Evolutionary conservation across 768 basidiomycete species (phyloP), one percentile per base, ranked within the genome.

Genomic region (Suillus subluteus): DNA sequence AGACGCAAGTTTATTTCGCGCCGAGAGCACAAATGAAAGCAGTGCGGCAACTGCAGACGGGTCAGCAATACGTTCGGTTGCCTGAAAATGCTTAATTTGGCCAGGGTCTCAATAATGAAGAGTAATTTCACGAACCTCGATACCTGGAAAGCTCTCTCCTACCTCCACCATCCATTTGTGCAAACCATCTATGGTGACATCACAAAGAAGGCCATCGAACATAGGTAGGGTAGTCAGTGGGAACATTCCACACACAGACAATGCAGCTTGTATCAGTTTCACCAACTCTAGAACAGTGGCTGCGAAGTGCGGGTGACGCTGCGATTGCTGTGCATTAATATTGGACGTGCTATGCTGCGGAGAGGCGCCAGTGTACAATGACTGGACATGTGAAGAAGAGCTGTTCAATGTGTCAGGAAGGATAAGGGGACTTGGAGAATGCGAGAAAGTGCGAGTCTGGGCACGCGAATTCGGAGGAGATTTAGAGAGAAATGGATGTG

Each of bases 201-300:
- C 92, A 73, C 93, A 95, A 30, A 95, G 78, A 16, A 95, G 81
- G 1, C 93, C 93, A 75, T 95, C 88, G 52, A 84, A 72, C 26
- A 62, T 65, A 52, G 58, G 56, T 59, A 58, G 66, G 16, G 65
- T 55, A 38, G 65, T 43, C 35, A 81, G 58, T 32, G 78, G 81
- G 64, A 85, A 91, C 78, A 91, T 79, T 66, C 91, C 92, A 74
- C 91, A 95, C 62, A 94, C 82, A 61, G 83, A 79, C 40, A 95
- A 83, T 37, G 86, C 87, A 12, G 87, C 86, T 73, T 95, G 93
- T 43, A 94, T 78, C 68, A 92, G 80, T 73, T 87, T 89, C 69
- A 95, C 87, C 35, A 95, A 83, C 73, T 92, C 90, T 21, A 95
- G 83, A 6, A 95, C 91, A 32, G 88, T 87, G 3, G 82, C 78